These are phyloP conservation scores for Amanita thiersii DNA, from an alignment of 768 basidiomycete species.

Conservation along the genomic window DNA sequence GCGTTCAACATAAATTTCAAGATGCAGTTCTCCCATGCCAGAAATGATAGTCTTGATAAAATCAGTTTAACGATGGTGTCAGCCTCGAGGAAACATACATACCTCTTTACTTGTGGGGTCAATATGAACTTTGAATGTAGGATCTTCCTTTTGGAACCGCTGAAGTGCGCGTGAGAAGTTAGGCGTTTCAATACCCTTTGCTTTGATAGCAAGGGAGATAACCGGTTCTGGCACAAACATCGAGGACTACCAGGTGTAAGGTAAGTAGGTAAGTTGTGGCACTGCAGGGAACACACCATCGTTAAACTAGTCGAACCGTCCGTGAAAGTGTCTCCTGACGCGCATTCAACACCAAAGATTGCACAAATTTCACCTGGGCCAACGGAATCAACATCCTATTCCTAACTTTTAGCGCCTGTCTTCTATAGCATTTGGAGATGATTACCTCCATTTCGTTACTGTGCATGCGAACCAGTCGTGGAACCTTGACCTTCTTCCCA, in stretches of 20 bases:
- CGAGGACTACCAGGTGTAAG: conserved; percentile 53
- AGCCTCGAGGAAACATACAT: conserved; percentile 12
- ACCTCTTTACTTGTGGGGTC: conserved; percentile 94
- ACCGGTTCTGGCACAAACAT: conserved; percentile 99
- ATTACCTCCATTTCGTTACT: conserved; percentile 97
- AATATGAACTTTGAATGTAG: conserved; percentile 96
- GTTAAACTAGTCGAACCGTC: conserved; percentile 85
- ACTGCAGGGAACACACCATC: conserved; percentile 54
- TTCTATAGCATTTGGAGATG: conserved; percentile 1
- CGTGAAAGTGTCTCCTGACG: conserved; percentile 95
- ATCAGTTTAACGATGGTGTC: no score
- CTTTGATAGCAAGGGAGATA: conserved; percentile 91
- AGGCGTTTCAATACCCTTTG: conserved; percentile 86
- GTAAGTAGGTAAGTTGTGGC: conserved; percentile 6
- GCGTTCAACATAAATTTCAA: conserved; percentile 98
- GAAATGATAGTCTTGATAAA: conserved; percentile 85
- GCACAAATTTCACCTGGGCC: conserved; percentile 99
- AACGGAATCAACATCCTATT: conserved; percentile 82
- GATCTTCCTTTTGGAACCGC: conserved; percentile 98
- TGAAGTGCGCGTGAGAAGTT: conserved; percentile 96
- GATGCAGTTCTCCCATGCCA: conserved; percentile 98
- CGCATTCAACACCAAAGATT: conserved; percentile 98
- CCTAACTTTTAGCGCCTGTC: neutral
- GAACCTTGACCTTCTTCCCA: conserved; percentile 96
- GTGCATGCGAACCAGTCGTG: conserved; percentile 94